Base-by-base conservation (phyloP, 768 basidiomycete species). In the Glaciozyma martinii region DNA sequence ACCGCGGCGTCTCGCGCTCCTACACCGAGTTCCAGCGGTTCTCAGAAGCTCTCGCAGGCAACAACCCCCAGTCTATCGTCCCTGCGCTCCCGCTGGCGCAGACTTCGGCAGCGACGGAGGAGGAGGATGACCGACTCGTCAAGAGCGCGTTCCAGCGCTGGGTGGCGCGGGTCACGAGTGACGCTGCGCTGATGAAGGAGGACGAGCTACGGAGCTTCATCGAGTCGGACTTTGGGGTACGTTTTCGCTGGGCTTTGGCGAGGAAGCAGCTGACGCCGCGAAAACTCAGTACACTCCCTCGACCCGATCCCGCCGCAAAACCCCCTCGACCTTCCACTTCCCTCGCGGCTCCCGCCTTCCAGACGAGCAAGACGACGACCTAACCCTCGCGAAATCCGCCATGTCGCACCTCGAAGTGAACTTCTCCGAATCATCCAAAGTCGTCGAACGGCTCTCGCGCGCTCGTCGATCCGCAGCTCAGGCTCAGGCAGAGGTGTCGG, bases 71-170 rank as follows among this genome's bases (percentile, higher is more conserved):
- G 74, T 94, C 93, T 32, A 95, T 99, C 71, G 81, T 97, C 21
- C 90, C 95, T 12, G 95, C 95, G 6, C 82, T 99, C 19, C 95
- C 95, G 1, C 82, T 98, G n/a, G 84, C 93, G 0, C 90, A 94
- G 71, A 97, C 93, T 0, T 97, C 93, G 18, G 95, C 95, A 3
- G 87, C 90, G 30, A 92, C 90, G 18, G 95, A 98, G 74, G 95
- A 98, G 78, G 95, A 98, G 77, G 95, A 99, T 76, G 95, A 98
- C 76, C 83, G 95, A 25, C 81, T 99, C 3, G 90, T 99, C 40
- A 88, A 88, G 75, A 87, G 93, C 66, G 90, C 93, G 83, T 80
- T 98, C 27, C 95, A 98, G 77, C 80, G 89, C 66, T 99, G 95
- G 94, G 82, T 95, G 60, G 85, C 89, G 16, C 81, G 95, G 62